These are phyloP conservation scores for Phaffia rhodozyma DNA, from an alignment of 1,284 basidiomycete genomes.

Conservation along the genomic window DNA sequence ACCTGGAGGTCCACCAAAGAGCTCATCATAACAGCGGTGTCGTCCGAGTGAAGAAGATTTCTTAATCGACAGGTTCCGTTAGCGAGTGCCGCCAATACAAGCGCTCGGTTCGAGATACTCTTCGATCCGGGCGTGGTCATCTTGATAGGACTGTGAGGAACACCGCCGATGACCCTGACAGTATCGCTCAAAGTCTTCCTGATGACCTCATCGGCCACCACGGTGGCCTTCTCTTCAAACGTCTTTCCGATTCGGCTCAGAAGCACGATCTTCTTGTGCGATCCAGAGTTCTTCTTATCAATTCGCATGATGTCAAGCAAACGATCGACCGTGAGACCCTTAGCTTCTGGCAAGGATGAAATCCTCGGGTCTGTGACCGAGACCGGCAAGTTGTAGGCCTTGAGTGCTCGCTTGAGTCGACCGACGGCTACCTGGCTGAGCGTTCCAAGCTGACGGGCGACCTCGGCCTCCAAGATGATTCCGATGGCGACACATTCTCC, in stretches of 20 bases:
- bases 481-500: constrained; percentile 88
- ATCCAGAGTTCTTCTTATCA: constrained; percentile 94
- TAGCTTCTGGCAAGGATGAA: constrained; percentile 54
- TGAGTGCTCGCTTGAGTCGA: constrained; percentile 65
- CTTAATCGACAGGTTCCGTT: constrained; percentile 75
- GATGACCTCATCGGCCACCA: constrained; percentile 68
- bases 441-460: constrained; percentile 73
- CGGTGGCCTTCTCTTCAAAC: constrained; percentile 80
- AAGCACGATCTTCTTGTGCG: constrained; percentile 84
- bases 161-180: constrained; percentile 57
- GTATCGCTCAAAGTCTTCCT: constrained; percentile 66
- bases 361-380: constrained; percentile 65
- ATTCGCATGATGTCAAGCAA: constrained; percentile 83
- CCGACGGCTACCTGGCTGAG: constrained; percentile 81
- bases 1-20: constrained; percentile 78
- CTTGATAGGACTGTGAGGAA: constrained; percentile 57
- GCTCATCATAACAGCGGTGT: constrained; percentile 98
- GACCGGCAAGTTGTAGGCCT: constrained; percentile 76
- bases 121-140: constrained; percentile 94
- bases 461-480: constrained; percentile 87
- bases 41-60: constrained; percentile 91
- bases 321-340: constrained; percentile 61
- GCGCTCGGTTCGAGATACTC: constrained; percentile 89
- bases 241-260: constrained; percentile 83
- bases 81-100: constrained; percentile 85